phyloP scores from a whole-genome alignment of 495 filamentous ascomycete species.

The Xylaria telfairii region DNA sequence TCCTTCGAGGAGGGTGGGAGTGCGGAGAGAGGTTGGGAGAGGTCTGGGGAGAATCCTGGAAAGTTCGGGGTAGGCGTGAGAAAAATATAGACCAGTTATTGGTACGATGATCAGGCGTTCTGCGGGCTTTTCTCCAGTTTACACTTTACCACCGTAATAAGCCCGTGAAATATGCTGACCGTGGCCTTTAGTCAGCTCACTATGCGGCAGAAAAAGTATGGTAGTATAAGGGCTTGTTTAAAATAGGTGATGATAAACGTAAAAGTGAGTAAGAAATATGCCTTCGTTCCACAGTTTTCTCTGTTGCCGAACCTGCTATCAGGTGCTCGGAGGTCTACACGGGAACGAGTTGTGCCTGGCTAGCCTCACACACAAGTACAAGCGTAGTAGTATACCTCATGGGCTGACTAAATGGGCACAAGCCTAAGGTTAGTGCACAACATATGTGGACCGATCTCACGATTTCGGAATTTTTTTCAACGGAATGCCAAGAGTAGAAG shows the following conservation, averaged over 20 bases:
- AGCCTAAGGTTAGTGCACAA: no score
- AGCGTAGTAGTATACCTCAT: neutral
- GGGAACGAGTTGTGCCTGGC: neutral
- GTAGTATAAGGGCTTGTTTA: neutral
- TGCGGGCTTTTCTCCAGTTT: slow-evolving; percentile 3
- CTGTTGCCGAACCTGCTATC: neutral
- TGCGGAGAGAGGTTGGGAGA: neutral
- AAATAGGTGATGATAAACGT: slow-evolving; percentile 5
- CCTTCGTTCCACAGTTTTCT: slow-evolving; percentile 9
- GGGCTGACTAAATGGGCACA: no score
- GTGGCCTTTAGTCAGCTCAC: neutral
- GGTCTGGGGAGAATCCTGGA: slow-evolving; percentile 11
- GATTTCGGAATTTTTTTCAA: no score
- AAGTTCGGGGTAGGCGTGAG: slow-evolving; percentile 7
- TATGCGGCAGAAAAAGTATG: slow-evolving; percentile 16
- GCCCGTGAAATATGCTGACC: neutral
- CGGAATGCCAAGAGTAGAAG: no score
- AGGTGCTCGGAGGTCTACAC: neutral
- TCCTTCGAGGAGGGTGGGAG: neutral
- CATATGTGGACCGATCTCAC: neutral
- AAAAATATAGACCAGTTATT: slow-evolving; percentile 9
- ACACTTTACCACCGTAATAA: neutral
- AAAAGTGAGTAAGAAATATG: slow-evolving; percentile 16
- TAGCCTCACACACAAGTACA: neutral
- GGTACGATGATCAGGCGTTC: neutral